These are phyloP conservation scores for Paecilomyces niveus DNA, from an alignment of 2,329 filamentous ascomycete species.

Conservation along the genomic window DNA sequence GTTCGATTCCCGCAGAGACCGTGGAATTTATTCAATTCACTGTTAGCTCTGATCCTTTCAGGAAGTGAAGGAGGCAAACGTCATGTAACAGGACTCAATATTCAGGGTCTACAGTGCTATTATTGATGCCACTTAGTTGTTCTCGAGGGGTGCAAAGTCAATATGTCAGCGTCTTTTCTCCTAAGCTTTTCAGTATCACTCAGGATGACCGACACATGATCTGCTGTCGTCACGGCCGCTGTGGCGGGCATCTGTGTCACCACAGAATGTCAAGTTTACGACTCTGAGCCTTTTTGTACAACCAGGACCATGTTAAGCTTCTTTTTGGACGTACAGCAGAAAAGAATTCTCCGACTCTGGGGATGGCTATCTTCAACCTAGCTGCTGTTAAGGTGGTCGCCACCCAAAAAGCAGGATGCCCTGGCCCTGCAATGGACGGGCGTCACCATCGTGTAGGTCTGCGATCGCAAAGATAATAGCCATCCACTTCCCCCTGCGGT, in stretches of 20 bases:
- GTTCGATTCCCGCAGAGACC: conserved; percentile 7
- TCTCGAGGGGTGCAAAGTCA: no score
- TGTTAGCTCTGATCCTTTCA: no score
- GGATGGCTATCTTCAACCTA: neutral
- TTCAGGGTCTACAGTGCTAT: no score
- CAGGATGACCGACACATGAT: neutral
- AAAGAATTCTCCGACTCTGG: neutral
- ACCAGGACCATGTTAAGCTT: neutral
- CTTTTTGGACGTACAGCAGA: neutral
- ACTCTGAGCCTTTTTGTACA: neutral
- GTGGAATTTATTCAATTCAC: neutral
- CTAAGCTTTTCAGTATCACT: neutral
- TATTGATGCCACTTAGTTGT: no score
- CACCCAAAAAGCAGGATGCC: no score
- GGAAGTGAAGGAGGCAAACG: no score
- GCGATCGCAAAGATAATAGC: neutral
- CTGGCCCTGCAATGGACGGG: neutral
- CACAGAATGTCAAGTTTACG: neutral
- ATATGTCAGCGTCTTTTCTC: no score
- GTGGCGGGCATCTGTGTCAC: neutral
- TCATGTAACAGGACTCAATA: no score
- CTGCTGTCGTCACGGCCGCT: neutral
- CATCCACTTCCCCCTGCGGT: neutral
- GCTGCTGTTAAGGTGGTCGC: no score
- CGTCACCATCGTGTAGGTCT: neutral